phyloP scores from a whole-genome alignment of 2,329 filamentous ascomycete species.

The Xylariaceae sp. region DNA sequence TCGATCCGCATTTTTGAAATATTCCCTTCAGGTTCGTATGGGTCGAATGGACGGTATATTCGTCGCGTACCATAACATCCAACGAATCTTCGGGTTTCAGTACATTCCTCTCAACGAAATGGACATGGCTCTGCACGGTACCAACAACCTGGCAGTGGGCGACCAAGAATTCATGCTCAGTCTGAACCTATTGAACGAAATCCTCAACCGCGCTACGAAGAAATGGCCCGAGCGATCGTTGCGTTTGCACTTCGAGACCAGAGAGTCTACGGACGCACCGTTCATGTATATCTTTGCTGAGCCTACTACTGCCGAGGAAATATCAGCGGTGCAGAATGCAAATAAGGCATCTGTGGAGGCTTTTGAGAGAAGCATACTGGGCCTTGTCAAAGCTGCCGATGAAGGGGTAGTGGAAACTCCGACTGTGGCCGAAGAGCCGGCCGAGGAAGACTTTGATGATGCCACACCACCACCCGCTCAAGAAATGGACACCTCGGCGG shows the following conservation, averaged over 20 bases:
- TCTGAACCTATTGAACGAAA: slow-evolving; percentile 69
- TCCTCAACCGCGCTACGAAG: slow-evolving; percentile 68
- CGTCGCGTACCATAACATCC: slow-evolving; percentile 90
- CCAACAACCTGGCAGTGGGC: slow-evolving; percentile 58
- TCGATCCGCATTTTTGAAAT: slow-evolving; percentile 88
- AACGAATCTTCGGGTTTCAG: slow-evolving; percentile 96
- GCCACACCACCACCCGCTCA: slow-evolving; percentile 17
- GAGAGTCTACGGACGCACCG: slow-evolving; percentile 46
- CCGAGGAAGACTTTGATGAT: not conserved
- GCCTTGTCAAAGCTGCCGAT: slow-evolving; percentile 35
- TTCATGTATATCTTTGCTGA: slow-evolving; percentile 89
- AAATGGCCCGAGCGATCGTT: slow-evolving; percentile 72
- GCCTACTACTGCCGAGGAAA: slow-evolving; percentile 68
- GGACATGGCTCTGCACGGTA: slow-evolving; percentile 84
- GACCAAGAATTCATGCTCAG: slow-evolving; percentile 83
- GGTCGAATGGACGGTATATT: slow-evolving; percentile 99
- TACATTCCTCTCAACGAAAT: slow-evolving; percentile 84
- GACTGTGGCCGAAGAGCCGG: slow-evolving; percentile 19
- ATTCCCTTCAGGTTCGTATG: slow-evolving; percentile 93
- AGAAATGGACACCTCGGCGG: slow-evolving; percentile 32
- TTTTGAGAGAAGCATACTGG: slow-evolving; percentile 60
- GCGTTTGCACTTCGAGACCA: slow-evolving; percentile 76
- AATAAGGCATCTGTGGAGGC: slow-evolving; percentile 60
- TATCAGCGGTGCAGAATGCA: slow-evolving; percentile 65
- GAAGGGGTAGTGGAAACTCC: slow-evolving; percentile 21